A percentile compares a stretch with the other conserved stretches of the same genome.
phyloP scores from a whole-genome alignment of 345 rosid genomes.

The Citrus reticulata region DNA sequence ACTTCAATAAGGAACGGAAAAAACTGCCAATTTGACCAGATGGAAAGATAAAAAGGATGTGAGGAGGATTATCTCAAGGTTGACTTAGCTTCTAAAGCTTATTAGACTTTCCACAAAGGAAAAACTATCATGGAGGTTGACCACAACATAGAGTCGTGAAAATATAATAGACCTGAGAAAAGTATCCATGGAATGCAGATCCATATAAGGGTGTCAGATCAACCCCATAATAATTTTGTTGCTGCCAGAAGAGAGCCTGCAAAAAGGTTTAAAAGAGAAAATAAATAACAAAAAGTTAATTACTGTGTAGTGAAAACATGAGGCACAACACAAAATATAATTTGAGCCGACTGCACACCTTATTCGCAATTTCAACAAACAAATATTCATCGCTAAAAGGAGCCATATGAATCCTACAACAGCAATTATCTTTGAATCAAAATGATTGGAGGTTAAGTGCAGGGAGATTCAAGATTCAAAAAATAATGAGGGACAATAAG shows the following conservation, averaged over 20 bases:
- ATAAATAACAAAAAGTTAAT: background rate
- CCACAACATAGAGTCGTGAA: background rate
- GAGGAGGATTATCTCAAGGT: background rate
- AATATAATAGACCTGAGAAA: conserved; percentile 73
- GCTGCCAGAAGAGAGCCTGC: conserved; percentile 99
- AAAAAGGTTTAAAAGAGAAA: background rate
- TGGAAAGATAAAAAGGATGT: background rate
- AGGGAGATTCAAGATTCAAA: background rate
- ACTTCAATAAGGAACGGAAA: background rate
- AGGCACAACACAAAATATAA: background rate
- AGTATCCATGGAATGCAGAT: conserved; percentile 90
- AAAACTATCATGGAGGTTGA: background rate
- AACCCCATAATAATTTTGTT: conserved; percentile 85
- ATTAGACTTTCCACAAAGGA: background rate
- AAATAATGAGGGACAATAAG: background rate
- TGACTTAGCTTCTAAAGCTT: background rate
- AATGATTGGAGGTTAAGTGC: background rate
- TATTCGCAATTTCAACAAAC: conserved; percentile 96
- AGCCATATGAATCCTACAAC: conserved; percentile 96
- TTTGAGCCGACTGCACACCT: conserved; percentile 46
- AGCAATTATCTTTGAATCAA: conserved; percentile 12
- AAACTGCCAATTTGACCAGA: background rate
- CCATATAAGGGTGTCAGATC: conserved; percentile 76
- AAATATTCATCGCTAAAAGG: conserved; percentile 97
- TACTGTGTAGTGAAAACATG: background rate